These are phyloP conservation scores for Begonia loranthoides DNA, from an alignment of 306 rosid species.

Conservation along the genomic window DNA sequence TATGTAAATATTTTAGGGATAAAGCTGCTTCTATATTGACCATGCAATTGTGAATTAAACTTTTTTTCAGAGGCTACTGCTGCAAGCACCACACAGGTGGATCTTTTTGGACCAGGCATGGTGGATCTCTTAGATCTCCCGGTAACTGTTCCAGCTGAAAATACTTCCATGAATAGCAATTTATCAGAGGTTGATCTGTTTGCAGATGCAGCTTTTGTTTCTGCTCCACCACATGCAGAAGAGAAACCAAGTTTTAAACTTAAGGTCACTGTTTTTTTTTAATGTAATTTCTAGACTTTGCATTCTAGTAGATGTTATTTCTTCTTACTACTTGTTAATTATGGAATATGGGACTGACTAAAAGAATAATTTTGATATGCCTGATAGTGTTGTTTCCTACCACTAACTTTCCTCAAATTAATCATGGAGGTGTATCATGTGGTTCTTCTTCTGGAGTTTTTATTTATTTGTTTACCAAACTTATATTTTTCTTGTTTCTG, in stretches of 20 bases:
- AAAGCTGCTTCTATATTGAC: neutral
- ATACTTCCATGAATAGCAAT: constrained; percentile 19
- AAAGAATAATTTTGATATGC: no score
- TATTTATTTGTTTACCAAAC: neutral
- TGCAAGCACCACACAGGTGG: constrained; percentile 59
- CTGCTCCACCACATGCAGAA: constrained; percentile 49
- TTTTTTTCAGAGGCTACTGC: constrained; percentile 52
- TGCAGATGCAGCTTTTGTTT: constrained; percentile 83
- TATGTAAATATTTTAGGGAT: no score
- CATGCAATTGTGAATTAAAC: constrained; percentile 11
- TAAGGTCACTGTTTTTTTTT: constrained; percentile 33
- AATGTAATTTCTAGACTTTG: neutral
- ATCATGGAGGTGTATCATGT: no score
- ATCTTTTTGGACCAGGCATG: constrained; percentile 71
- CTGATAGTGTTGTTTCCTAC: no score
- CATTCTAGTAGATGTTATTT: neutral
- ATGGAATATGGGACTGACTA: neutral
- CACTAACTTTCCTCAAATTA: no score
- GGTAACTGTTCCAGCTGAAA: constrained; percentile 44
- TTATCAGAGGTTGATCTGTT: constrained; percentile 77
- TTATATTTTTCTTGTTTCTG: constrained; percentile 6
- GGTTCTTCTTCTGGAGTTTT: constrained; percentile 1
- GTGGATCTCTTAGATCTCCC: constrained; percentile 88
- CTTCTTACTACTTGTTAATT: neutral
- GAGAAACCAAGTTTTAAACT: constrained; percentile 45